A percentile compares a stretch with the other conserved stretches of the same genome.
These are phyloP conservation scores for Penicillium nucicola DNA, from an alignment of 495 filamentous ascomycete species.

Conservation along the genomic window DNA sequence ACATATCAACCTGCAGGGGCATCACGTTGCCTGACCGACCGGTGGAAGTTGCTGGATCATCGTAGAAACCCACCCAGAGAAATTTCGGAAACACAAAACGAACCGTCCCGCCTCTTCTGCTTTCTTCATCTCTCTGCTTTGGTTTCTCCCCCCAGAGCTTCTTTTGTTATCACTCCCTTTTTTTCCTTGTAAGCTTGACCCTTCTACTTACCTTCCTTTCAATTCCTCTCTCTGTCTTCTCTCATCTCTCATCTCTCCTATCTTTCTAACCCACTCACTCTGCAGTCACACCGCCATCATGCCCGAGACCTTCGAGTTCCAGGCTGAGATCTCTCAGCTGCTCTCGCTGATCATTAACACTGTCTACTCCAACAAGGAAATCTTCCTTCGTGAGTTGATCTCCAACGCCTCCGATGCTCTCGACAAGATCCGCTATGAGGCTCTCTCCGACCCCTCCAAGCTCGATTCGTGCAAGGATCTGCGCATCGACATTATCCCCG, in stretches of 20 bases:
- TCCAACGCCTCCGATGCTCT: conserved; percentile 98
- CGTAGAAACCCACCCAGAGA: conserved; percentile 40
- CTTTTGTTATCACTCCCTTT: conserved; percentile 7
- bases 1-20: not conserved
- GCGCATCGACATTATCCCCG: conserved; percentile 94
- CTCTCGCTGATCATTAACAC: conserved; percentile 99
- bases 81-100: conserved; percentile 37
- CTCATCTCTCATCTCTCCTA: conserved; percentile 1
- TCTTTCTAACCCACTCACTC: conserved; percentile 2
- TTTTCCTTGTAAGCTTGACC: conserved; percentile 13
- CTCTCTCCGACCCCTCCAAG: conserved; percentile 94
- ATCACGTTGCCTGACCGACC: conserved; percentile 22
- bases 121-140: conserved; percentile 22
- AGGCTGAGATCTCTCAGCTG: conserved; percentile 99
- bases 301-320: conserved; percentile 98
- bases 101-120: conserved; percentile 11
- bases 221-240: conserved; percentile 4
- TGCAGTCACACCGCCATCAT: conserved; percentile 53
- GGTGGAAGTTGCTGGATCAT: conserved; percentile 47
- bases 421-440: conserved; percentile 99
- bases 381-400: conserved; percentile 96
- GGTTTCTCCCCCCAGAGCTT: conserved; percentile 19
- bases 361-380: conserved; percentile 99
- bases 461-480: conserved; percentile 96
- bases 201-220: conserved; percentile 2